phyloP scores from a whole-genome alignment of 768 basidiomycete genomes.

The Mycena sanguinolenta region DNA sequence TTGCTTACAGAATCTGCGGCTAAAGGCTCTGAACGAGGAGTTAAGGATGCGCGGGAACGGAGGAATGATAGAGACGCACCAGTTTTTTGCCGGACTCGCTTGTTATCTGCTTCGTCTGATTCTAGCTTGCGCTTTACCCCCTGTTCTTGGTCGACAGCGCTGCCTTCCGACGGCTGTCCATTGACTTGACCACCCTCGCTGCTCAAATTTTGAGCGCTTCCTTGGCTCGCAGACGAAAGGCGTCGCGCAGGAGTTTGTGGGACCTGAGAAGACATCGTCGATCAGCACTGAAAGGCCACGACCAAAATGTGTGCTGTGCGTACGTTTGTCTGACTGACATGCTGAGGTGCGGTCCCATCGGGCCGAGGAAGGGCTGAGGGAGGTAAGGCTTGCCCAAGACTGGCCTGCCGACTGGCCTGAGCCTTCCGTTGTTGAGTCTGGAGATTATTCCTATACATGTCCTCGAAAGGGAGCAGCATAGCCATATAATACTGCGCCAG shows the following conservation, averaged over 20 bases:
- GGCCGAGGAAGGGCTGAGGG: conserved; percentile 27
- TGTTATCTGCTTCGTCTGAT: conserved; percentile 73
- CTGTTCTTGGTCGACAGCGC: conserved; percentile 72
- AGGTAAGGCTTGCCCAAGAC: conserved; percentile 42
- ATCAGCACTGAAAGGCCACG: conserved; percentile 9
- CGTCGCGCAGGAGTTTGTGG: conserved; percentile 47
- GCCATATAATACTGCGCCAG: conserved; percentile 72
- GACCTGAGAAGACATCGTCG: conserved; percentile 32
- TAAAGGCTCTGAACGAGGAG: conserved; percentile 58
- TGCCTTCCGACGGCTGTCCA: conserved; percentile 49
- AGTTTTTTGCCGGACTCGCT: conserved; percentile 80
- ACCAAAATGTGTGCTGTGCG: conserved; percentile 3
- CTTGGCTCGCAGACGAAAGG: conserved; percentile 39
- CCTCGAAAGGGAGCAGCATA: conserved; percentile 81
- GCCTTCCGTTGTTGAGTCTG: conserved; percentile 71
- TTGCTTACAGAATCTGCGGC: conserved; percentile 60
- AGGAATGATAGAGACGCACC: conserved; percentile 58
- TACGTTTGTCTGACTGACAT: conserved; percentile 29
- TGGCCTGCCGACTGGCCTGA: conserved; percentile 44
- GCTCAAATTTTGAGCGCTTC: conserved; percentile 36
- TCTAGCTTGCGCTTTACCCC: conserved; percentile 82
- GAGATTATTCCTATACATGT: conserved; percentile 72
- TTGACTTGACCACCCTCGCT: conserved; percentile 23
- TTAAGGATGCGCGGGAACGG: conserved; percentile 30
- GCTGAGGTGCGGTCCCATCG: conserved; percentile 27